phyloP scores from a whole-genome alignment of 1,284 basidiomycete species.

The Wallemia hederae region DNA sequence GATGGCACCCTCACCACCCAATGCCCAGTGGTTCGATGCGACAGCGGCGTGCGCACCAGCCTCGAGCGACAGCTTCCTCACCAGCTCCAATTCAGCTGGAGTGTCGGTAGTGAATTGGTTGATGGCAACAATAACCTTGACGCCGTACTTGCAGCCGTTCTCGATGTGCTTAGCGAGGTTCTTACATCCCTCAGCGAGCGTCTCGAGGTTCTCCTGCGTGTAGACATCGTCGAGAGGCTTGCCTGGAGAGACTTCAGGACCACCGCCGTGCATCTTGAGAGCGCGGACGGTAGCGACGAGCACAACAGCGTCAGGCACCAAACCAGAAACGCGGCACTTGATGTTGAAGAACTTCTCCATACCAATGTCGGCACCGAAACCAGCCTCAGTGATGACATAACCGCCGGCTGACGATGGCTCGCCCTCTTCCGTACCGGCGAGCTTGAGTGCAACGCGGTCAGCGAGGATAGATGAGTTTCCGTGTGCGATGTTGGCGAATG shows the following conservation, averaged over 20 bases:
- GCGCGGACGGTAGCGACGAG: conserved; percentile 94
- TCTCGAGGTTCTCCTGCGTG: conserved; percentile 72
- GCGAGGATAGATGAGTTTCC: conserved; percentile 97
- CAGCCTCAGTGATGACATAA: conserved; percentile 93
- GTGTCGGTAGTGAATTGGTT: conserved; percentile 87
- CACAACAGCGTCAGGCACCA: conserved; percentile 74
- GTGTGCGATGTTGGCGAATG: conserved; percentile 97
- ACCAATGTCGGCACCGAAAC: conserved; percentile 96
- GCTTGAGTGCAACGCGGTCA: conserved; percentile 80
- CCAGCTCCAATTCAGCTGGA: conserved; percentile 57
- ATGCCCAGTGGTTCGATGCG: conserved; percentile 85
- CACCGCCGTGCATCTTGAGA: conserved; percentile 96
- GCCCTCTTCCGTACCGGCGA: conserved; percentile 82
- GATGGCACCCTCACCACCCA: conserved; percentile 63
- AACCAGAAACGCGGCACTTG: conserved; percentile 81
- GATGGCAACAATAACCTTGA: conserved; percentile 88
- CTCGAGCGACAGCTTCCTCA: conserved; percentile 45
- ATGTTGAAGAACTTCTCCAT: conserved; percentile 99
- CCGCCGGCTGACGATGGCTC: conserved; percentile 52
- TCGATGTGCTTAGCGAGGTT: conserved; percentile 83
- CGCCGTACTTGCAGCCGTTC: conserved; percentile 79
- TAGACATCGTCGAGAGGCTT: conserved; percentile 84
- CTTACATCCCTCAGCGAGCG: conserved; percentile 67
- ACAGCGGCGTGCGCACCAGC: conserved; percentile 87
- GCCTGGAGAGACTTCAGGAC: conserved; percentile 85